These are phyloP conservation scores for Metrosideros polymorpha DNA, from an alignment of 441 rosid genomes.

Conservation along the genomic window DNA sequence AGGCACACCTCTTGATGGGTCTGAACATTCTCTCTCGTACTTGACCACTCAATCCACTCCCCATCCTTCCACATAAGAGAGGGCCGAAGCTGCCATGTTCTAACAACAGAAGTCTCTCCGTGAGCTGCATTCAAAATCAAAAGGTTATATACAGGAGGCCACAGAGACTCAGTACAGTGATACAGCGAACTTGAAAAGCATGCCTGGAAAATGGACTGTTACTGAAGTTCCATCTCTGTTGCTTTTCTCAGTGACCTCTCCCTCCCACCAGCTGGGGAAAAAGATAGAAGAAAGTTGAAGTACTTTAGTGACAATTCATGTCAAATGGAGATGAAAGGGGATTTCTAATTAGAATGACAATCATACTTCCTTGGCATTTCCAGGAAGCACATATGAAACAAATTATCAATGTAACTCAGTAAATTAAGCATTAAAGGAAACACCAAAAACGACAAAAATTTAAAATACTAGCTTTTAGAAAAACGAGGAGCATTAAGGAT, in stretches of 20 bases:
- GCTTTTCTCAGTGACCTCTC: conserved; percentile 69
- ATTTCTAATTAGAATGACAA: neutral
- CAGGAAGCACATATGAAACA: neutral
- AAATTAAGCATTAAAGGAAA: neutral
- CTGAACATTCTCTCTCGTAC: conserved; percentile 23
- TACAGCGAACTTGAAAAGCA: conserved; percentile 2
- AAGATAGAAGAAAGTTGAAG: neutral
- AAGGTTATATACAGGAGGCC: neutral
- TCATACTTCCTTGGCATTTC: neutral
- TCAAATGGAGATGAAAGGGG: neutral
- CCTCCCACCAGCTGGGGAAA: conserved; percentile 85
- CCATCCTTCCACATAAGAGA: conserved; percentile 85
- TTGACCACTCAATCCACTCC: conserved; percentile 80
- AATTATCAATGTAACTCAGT: neutral
- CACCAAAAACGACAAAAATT: neutral
- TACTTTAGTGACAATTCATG: neutral
- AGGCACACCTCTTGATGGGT: conserved; percentile 41
- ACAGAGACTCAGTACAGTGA: neutral
- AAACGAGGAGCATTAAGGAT: neutral
- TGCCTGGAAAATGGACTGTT: conserved; percentile 81
- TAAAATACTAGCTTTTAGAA: neutral
- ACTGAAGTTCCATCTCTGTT: conserved; percentile 63
- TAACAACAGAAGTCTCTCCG: conserved; percentile 48
- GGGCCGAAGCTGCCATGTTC: conserved; percentile 84
- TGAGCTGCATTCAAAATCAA: conserved; percentile 40